Conservation (phyloP, 2,329 filamentous ascomycete genomes). For the Ceratocystis alfenasii region DNA sequence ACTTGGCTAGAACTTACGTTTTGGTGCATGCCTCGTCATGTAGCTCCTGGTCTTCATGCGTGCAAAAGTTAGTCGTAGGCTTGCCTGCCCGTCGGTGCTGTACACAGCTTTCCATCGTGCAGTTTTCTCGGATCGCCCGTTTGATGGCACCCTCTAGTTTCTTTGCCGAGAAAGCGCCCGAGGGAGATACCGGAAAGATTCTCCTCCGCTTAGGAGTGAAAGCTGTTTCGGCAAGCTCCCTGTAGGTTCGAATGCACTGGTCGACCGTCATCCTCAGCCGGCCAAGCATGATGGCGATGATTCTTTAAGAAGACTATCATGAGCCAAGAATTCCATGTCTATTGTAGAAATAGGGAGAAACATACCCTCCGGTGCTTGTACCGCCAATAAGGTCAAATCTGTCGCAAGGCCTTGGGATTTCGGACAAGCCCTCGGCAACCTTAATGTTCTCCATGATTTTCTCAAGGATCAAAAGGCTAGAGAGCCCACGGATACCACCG, state of each 20-base stretch:
- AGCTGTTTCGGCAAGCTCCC: not conserved
- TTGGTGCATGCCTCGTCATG: not conserved
- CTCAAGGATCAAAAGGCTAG: conserved; percentile 26
- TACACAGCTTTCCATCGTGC: not conserved
- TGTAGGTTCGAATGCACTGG: not conserved
- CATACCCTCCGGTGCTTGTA: conserved; percentile 28
- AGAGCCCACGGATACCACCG: conserved; percentile 26
- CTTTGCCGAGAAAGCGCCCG: not conserved
- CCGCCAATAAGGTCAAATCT: conserved; percentile 28
- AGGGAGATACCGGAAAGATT: not conserved
- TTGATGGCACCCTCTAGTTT: not conserved
- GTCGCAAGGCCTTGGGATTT: conserved; percentile 26
- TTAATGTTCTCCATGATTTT: conserved; percentile 26
- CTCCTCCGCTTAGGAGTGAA: not conserved
- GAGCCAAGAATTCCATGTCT: no score
- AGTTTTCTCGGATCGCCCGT: not conserved
- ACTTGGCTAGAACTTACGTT: not conserved
- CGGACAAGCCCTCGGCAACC: conserved; percentile 19
- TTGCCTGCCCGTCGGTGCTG: not conserved
- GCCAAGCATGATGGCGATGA: not conserved
- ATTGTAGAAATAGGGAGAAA: not conserved
- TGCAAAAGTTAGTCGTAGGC: not conserved
- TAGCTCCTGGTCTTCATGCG: not conserved
- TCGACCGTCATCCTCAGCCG: not conserved
- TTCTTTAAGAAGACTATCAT: not conserved